A percentile compares a stretch with the other conserved stretches of the same genome.
These are phyloP conservation scores for Musa schizocarpa DNA, from an alignment of 176 grass and related monocot genomes.

Conservation along the genomic window DNA sequence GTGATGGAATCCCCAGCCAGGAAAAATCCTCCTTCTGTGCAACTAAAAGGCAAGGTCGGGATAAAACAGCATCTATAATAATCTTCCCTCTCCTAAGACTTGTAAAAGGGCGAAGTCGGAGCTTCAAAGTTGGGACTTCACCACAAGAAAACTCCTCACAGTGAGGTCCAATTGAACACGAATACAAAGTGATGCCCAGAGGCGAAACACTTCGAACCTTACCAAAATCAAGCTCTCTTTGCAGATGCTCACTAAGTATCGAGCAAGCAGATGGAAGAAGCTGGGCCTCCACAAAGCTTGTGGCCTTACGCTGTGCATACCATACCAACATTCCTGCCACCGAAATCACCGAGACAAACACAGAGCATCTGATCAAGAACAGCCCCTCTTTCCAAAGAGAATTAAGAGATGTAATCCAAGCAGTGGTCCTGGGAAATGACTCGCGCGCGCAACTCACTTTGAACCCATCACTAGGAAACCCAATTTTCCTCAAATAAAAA, in stretches of 20 bases:
- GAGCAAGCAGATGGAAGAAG: slow-evolving; percentile 72
- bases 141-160: slow-evolving; percentile 79
- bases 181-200: slow-evolving; percentile 74
- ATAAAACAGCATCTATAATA: slow-evolving; percentile 77
- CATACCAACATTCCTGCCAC: slow-evolving; percentile 64
- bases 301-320: slow-evolving; percentile 62
- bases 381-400: slow-evolving; percentile 80
- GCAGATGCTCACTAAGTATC: slow-evolving; percentile 61
- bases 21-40: slow-evolving; percentile 91
- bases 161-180: slow-evolving; percentile 84
- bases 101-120: slow-evolving; percentile 69
- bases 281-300: slow-evolving; percentile 58
- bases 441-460: slow-evolving; percentile 21
- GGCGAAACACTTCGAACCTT: slow-evolving; percentile 76
- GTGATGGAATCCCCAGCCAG: slow-evolving; percentile 68
- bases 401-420: slow-evolving; percentile 45
- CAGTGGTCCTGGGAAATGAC: slow-evolving; percentile 31
- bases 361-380: slow-evolving; percentile 80
- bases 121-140: slow-evolving; percentile 63
- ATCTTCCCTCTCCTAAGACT: slow-evolving; percentile 70
- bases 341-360: slow-evolving; percentile 61
- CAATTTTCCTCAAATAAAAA: slow-evolving; percentile 30
- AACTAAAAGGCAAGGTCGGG: slow-evolving; percentile 59
- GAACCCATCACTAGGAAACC: slow-evolving; percentile 29
- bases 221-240: slow-evolving; percentile 80